Conservation (phyloP, 495 filamentous ascomycete species). For the Pyronema domesticum region DNA sequence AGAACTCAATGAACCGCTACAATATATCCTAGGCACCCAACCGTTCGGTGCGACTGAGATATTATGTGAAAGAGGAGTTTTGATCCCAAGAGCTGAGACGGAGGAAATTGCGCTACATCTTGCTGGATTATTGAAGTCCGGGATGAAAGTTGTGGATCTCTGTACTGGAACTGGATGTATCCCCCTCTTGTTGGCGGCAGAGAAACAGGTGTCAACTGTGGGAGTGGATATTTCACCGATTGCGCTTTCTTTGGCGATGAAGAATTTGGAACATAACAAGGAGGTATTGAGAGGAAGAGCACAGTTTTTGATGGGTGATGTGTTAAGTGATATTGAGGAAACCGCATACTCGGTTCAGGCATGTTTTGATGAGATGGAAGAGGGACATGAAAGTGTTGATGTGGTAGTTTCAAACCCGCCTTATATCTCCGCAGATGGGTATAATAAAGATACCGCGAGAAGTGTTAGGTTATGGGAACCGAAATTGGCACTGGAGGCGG, state of each 20-base stretch:
- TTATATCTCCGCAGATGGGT: conserved; percentile 54
- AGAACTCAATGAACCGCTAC: conserved; percentile 50
- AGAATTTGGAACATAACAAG: conserved; percentile 42
- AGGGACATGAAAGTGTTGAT: conserved; percentile 30
- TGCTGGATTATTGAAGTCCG: conserved; percentile 28
- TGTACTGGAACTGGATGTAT: conserved; percentile 91
- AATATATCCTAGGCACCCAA: conserved; percentile 78
- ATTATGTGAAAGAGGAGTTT: conserved; percentile 50
- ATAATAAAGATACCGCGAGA: conserved; percentile 39
- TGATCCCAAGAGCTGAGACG: conserved; percentile 69
- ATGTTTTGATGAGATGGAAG: not conserved
- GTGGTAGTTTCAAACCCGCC: conserved; percentile 82
- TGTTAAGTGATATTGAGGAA: conserved; percentile 30
- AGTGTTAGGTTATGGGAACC: conserved; percentile 73
- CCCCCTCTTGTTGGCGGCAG: conserved; percentile 39
- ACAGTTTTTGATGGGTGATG: conserved; percentile 35
- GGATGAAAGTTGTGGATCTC: conserved; percentile 47
- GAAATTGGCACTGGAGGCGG: conserved; percentile 54
- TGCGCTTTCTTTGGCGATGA: conserved; percentile 43
- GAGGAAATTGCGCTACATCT: conserved; percentile 48
- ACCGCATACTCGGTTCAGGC: not conserved
- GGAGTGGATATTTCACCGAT: conserved; percentile 44
- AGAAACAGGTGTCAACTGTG: conserved; percentile 15
- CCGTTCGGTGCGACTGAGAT: conserved; percentile 76
- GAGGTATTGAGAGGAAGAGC: conserved; percentile 24